A percentile compares a stretch with the other conserved stretches of the same genome.
Evolutionary conservation across 2,329 filamentous ascomycete species (phyloP).

Genomic region (Leptographium flavum): DNA sequence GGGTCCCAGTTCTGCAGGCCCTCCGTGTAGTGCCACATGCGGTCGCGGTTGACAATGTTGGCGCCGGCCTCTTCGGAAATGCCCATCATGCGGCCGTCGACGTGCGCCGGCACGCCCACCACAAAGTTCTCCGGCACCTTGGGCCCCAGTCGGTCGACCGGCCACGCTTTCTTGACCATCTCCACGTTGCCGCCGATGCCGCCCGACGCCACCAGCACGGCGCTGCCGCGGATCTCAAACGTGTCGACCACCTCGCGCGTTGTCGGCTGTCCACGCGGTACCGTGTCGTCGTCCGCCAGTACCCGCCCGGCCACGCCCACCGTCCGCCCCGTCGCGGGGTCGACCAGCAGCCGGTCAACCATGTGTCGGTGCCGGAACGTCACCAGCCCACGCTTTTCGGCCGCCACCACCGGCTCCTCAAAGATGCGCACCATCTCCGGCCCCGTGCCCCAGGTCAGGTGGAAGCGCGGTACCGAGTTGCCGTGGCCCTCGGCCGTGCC

Average conservation of each 20-base stretch:
- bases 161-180: slow-evolving; percentile 43
- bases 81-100: slow-evolving; percentile 49
- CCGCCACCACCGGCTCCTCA: slow-evolving; percentile 37
- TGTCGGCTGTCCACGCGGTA: slow-evolving; percentile 34
- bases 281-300: slow-evolving; percentile 33
- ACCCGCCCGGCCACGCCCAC: slow-evolving; percentile 38
- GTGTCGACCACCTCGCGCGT: slow-evolving; percentile 30
- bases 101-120: slow-evolving; percentile 45
- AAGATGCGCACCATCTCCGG: slow-evolving; percentile 46
- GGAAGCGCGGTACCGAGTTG: slow-evolving; percentile 49
- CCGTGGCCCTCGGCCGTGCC: slow-evolving; percentile 42
- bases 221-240: slow-evolving; percentile 38
- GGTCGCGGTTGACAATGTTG: slow-evolving; percentile 42
- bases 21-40: slow-evolving; percentile 56
- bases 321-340: slow-evolving; percentile 32
- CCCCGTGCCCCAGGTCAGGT: slow-evolving; percentile 46
- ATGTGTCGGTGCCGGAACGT: slow-evolving; percentile 40
- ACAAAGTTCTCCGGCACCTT: slow-evolving; percentile 42
- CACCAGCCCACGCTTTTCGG: slow-evolving; percentile 36
- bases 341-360: slow-evolving; percentile 41
- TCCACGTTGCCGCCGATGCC: slow-evolving; percentile 50
- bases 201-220: slow-evolving; percentile 40
- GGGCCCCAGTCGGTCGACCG: slow-evolving; percentile 39
- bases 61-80: slow-evolving; percentile 39
- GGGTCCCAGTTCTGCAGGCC: slow-evolving; percentile 47